Evolutionary conservation across 192 early-diverging fungal species (phyloP).

Genomic region (Entophlyctis luteolus): DNA sequence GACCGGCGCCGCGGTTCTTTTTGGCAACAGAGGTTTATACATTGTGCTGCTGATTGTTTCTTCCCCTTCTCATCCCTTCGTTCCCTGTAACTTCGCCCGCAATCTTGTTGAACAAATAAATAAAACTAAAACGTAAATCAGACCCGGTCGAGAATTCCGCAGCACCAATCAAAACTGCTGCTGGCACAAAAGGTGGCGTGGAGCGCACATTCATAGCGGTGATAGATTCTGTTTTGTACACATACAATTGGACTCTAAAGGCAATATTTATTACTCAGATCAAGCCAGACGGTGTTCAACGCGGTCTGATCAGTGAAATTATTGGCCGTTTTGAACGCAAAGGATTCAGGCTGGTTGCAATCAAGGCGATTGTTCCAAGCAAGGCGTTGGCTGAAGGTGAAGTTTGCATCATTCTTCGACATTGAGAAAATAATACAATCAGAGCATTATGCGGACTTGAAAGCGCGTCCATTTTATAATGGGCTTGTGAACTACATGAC

Average conservation of each 20-base stretch:
- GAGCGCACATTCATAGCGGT: slow-evolving; percentile 72
- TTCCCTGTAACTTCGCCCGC: no score
- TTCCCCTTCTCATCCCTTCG: no score
- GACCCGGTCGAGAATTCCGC: background rate
- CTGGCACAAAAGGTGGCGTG: slow-evolving; percentile 56
- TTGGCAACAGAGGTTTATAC: no score
- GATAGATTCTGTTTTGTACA: slow-evolving; percentile 10
- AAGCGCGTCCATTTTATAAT: slow-evolving; percentile 80
- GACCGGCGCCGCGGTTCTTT: no score
- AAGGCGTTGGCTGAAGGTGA: slow-evolving; percentile 10
- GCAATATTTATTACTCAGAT: slow-evolving; percentile 27
- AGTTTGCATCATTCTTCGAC: slow-evolving; percentile 73
- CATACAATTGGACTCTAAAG: background rate
- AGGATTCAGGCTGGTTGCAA: slow-evolving; percentile 86
- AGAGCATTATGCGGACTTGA: slow-evolving; percentile 80
- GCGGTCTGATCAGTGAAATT: slow-evolving; percentile 81
- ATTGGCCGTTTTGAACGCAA: slow-evolving; percentile 55
- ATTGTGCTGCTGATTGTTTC: no score
- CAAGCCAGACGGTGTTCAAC: slow-evolving; percentile 83
- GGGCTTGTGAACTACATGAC: slow-evolving; percentile 92
- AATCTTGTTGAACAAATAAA: no score
- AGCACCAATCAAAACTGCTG: slow-evolving; percentile 28
- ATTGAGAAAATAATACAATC: slow-evolving; percentile 64
- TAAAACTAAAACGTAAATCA: background rate
- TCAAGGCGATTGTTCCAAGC: slow-evolving; percentile 69